phyloP scores from a whole-genome alignment of 768 basidiomycete species.

The Boletellus ananas region DNA sequence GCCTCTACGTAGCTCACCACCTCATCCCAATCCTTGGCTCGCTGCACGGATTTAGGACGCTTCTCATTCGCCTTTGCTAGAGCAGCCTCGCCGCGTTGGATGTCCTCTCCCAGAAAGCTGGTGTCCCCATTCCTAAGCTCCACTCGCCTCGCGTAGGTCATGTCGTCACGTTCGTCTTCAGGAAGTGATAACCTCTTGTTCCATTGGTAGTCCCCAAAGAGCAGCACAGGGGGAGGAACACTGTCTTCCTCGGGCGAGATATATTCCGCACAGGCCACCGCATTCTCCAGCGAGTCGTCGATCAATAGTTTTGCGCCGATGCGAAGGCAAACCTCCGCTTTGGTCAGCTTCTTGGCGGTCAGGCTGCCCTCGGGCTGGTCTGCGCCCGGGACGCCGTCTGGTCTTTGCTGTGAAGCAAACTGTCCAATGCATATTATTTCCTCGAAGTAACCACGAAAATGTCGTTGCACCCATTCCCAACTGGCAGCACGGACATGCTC shows the following conservation, averaged over 20 bases:
- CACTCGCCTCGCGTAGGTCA: constrained; percentile 50
- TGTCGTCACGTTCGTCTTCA: constrained; percentile 45
- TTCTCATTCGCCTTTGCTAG: constrained; percentile 43
- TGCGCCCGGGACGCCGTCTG: constrained; percentile 6
- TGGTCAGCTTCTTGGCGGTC: constrained; percentile 54
- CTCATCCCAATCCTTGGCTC: constrained; percentile 63
- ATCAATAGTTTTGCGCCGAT: constrained; percentile 64
- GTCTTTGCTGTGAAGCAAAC: constrained; percentile 49
- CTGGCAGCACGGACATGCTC: constrained; percentile 52
- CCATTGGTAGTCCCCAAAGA: constrained; percentile 80
- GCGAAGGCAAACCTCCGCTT: constrained; percentile 68
- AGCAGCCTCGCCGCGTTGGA: constrained; percentile 25
- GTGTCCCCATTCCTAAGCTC: constrained; percentile 42
- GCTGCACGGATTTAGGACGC: constrained; percentile 40
- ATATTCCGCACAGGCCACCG: constrained; percentile 49
- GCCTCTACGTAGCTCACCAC: constrained; percentile 47
- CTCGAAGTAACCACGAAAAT: constrained; percentile 63
- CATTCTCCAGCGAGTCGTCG: constrained; percentile 82
- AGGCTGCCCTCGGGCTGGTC: constrained; percentile 33
- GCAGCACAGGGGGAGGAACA: constrained; percentile 51
- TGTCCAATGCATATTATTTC: constrained; percentile 71
- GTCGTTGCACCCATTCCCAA: constrained; percentile 61
- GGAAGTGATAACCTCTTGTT: constrained; percentile 54
- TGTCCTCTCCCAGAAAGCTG: constrained; percentile 56
- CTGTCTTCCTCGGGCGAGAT: constrained; percentile 7